Evolutionary conservation across 140 eudicot genomes (phyloP), one percentile per base, ranked within the genome.

Genomic region (Senecio squalidus): DNA sequence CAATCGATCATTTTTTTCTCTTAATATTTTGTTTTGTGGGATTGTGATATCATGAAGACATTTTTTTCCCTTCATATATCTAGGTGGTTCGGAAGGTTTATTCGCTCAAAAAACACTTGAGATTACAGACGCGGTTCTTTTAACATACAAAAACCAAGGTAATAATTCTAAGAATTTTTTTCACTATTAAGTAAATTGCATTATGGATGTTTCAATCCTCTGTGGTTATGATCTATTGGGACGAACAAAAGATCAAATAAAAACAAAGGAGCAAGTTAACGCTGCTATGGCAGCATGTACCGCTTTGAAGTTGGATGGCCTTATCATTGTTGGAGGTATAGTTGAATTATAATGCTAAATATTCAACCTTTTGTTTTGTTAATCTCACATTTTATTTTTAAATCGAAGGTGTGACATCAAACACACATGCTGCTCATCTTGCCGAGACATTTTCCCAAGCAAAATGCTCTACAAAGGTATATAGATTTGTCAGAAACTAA

Each of bases 81-180:
- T 80, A 91, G 98, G 98, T 67, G 98, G 98, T 74, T 87, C 96
- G 34, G 98, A 91, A 55, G 98, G 98, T 61, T 75, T 91, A 73
- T 83, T 83, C 81, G 92, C 96, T 6, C 94, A 91, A 60, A 81
- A 66, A 59, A 72, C 91, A 16, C 82, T 91, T 54, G 84, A 91
- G 73, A 74, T 91, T 43, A 83, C 92, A 25, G 92, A 86, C 60
- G 96, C 81, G 15, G 67, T 86, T 55, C 89, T 86, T 58, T 65
- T 76, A 30, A 86, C 96, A 66, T 92, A 91, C 76, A 86, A 82
- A 75, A 91, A 91, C 61, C 98, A 86, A 81, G 98, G 97, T 88
- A 34, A 54, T n/a, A n/a, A n/a, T n/a, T n/a, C n/a, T n/a, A n/a
- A n/a, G n/a, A n/a, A n/a, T n/a, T 23, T 1, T 27, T 67, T 28